Percentiles rank a stretch among this genome's conserved stretches.
Evolutionary conservation across 2,329 filamentous ascomycete genomes (phyloP).

Genomic region (Colletotrichum lini): DNA sequence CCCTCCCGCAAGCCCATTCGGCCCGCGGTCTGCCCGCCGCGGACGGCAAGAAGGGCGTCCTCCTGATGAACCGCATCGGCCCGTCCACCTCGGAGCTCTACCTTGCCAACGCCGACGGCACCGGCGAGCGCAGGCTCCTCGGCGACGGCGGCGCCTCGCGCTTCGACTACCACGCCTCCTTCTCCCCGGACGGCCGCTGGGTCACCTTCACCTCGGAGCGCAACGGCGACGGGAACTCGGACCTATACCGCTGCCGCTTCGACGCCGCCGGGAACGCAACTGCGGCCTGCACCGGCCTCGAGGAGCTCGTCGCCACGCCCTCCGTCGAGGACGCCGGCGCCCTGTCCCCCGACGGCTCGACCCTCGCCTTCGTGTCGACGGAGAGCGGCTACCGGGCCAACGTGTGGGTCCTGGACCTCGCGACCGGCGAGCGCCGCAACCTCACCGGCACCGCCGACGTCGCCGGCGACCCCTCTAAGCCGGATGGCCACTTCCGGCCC

Average conservation of each 20-base stretch:
- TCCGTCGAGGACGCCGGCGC: slow-evolving; percentile 30
- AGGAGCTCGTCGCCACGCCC: slow-evolving; percentile 30
- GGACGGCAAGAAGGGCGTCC: slow-evolving; percentile 34
- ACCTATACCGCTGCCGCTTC: slow-evolving; percentile 31
- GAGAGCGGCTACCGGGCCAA: slow-evolving; percentile 33
- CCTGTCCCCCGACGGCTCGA: slow-evolving; percentile 12
- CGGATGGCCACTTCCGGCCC: slow-evolving; percentile 28
- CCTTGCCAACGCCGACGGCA: slow-evolving; percentile 35
- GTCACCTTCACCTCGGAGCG: slow-evolving; percentile 33
- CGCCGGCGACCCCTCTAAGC: slow-evolving; percentile 17
- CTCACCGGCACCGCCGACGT: slow-evolving; percentile 31
- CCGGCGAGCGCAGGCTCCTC: slow-evolving; percentile 27
- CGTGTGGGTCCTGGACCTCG: slow-evolving; percentile 29
- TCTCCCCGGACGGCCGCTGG: slow-evolving; percentile 25
- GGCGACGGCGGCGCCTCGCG: slow-evolving; percentile 9
- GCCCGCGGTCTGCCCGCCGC: slow-evolving; percentile 31
- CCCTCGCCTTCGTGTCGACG: slow-evolving; percentile 30
- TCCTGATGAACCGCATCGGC: slow-evolving; percentile 35
- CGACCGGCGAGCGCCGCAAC: slow-evolving; percentile 26
- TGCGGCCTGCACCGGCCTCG: slow-evolving; percentile 4
- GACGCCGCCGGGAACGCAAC: slow-evolving; percentile 11
- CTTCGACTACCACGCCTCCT: slow-evolving; percentile 28
- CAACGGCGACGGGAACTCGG: slow-evolving; percentile 33
- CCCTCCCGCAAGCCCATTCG: slow-evolving; percentile 26
- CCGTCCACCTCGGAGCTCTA: slow-evolving; percentile 31